These are phyloP conservation scores for Candida xyloterini DNA, from an alignment of 805 yeast species.

Conservation along the genomic window DNA sequence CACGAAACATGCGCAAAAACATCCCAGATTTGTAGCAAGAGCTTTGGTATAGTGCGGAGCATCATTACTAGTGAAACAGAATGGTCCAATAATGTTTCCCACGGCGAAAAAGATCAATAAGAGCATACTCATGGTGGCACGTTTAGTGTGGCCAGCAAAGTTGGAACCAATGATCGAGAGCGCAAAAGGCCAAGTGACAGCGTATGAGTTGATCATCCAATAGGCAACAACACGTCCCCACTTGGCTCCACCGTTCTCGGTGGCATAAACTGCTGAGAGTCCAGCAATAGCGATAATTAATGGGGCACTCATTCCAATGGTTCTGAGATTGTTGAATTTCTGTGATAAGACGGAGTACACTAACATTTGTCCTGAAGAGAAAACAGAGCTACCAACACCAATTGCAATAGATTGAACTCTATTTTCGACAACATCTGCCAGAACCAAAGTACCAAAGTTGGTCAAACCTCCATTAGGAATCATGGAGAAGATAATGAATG, in stretches of 20 bases:
- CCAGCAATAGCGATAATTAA: constrained; percentile 27
- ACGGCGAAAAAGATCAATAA: constrained; percentile 46
- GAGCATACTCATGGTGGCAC: constrained; percentile 42
- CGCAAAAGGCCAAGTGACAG: constrained; percentile 28
- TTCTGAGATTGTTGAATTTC: constrained; percentile 20
- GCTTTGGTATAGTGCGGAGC: constrained; percentile 45
- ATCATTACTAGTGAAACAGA: constrained; percentile 41
- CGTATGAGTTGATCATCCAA: constrained; percentile 32
- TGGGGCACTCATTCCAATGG: constrained; percentile 23
- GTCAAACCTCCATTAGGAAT: constrained; percentile 33
- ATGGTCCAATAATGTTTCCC: constrained; percentile 56
- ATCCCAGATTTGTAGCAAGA: constrained; percentile 35
- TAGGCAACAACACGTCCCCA: constrained; percentile 33
- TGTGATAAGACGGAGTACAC: constrained; percentile 16
- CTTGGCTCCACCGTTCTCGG: constrained; percentile 24
- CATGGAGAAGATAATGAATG: constrained; percentile 25
- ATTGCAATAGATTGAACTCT: constrained; percentile 19
- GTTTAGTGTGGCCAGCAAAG: constrained; percentile 53
- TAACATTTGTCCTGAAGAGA: constrained; percentile 26
- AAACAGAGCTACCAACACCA: constrained; percentile 23
- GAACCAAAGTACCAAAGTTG: constrained; percentile 28
- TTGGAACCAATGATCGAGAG: constrained; percentile 33
- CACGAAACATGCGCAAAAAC: constrained; percentile 37
- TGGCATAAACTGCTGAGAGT: constrained; percentile 26
- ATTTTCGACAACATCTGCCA: constrained; percentile 19